Conservation (phyloP, 177 flowering plant species). For the Vitis hybrid region DNA sequence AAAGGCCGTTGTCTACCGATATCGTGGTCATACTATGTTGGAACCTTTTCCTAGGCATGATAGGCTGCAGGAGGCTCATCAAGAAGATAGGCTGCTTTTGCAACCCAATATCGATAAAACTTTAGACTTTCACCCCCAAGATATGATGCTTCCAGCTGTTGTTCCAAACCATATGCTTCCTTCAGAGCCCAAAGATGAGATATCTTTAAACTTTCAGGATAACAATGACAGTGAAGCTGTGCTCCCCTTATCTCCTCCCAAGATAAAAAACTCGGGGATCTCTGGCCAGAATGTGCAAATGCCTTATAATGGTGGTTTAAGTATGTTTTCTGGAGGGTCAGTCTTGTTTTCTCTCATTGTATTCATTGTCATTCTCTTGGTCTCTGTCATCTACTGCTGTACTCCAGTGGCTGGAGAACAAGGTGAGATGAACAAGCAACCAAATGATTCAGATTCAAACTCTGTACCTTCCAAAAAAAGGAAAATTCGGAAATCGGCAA, state of each 20-base stretch:
- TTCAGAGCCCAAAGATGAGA: slow-evolving; percentile 13
- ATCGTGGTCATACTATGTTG: slow-evolving; percentile 16
- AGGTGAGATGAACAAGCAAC: slow-evolving; percentile 1
- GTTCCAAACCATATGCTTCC: slow-evolving; percentile 13
- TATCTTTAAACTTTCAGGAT: background rate
- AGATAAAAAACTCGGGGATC: background rate
- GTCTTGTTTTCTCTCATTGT: slow-evolving; percentile 3
- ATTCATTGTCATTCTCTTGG: slow-evolving; percentile 12
- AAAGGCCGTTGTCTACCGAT: slow-evolving; percentile 25
- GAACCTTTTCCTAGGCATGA: slow-evolving; percentile 13
- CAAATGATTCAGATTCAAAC: slow-evolving; percentile 12
- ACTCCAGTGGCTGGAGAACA: background rate
- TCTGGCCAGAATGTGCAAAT: slow-evolving; percentile 3
- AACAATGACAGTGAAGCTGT: background rate
- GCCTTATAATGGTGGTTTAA: slow-evolving; percentile 2
- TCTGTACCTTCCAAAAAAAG: slow-evolving; percentile 45
- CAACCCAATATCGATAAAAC: slow-evolving; percentile 7
- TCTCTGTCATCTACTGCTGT: slow-evolving; percentile 1
- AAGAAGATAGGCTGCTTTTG: slow-evolving; percentile 11
- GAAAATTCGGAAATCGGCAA: slow-evolving; percentile 54
- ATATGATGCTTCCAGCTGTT: slow-evolving; percentile 16
- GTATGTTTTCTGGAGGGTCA: slow-evolving; percentile 6
- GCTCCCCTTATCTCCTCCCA: slow-evolving; percentile 5
- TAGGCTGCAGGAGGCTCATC: slow-evolving; percentile 15
- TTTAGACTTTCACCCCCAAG: background rate